Base-by-base conservation (phyloP, 805 yeast species). In the Kodamaea sagamina region DNA sequence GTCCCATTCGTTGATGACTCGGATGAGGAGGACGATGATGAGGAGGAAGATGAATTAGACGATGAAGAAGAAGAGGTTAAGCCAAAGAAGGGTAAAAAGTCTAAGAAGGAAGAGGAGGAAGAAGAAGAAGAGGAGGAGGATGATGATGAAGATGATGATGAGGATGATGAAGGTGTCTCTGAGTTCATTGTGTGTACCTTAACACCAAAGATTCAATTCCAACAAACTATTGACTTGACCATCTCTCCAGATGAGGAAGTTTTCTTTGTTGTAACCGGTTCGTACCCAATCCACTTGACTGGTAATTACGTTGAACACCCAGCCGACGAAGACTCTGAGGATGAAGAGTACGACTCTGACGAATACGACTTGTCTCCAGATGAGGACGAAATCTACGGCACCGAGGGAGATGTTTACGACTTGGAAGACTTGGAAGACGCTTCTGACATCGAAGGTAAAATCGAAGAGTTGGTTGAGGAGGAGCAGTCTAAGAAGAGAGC, bases 221-320 rank as follows among this genome's bases (percentile, higher is more conserved):
- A 93, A 76, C 98, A 92, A 77, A 74, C 95, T 44, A 65, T 93
- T 44, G 97, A 93, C 62, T 71, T 93, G 52, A 87, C 95, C 59
- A 85, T 93, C 60, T 78, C 84, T 43, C 96, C 98, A 59, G 92
- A 83, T 59, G 99, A 93, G 73, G 96, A 90, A 62, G 89, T 93
- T 49, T 82, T 76, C 74, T 93, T 93, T 61, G 95, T 89, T 61
- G 97, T 87, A 45, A 86, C 96, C 49, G 99, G 99, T 62, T 89
- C 97, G 19, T 92, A 89, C 75, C 86, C 95, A 53, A 77, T 93
- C 53, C 95, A 92, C 67, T 74, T 93, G 57, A 76, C 87, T 54
- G 99, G 99, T 75, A 92, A 93, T 83, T 89, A 84, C 71, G 84
- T 93, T 61, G 95, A 87, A 68, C 97, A 90, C 69, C 97, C 98